Base-by-base conservation (phyloP, 148 eudicot genomes). In the Persicaria maculosa region DNA sequence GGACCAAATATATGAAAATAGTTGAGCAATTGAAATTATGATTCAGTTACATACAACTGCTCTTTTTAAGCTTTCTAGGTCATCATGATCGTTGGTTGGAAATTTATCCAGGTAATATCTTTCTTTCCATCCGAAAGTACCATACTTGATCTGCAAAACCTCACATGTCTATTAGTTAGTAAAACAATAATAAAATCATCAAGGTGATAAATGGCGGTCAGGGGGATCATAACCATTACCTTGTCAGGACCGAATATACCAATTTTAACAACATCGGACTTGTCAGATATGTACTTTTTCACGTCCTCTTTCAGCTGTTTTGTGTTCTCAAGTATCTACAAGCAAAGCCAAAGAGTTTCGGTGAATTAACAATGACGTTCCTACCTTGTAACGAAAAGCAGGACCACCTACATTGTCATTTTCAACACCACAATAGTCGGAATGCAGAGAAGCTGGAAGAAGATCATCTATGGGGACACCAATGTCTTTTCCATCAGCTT, bases 71-170 rank as follows among this genome's bases (percentile, higher is more conserved):
- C 61, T 16, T 54, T 81, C 88, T 2, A 74, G 59, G 0, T 81
- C 83, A 3, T 36, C 25, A 9, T 72, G 25, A 9, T 40, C 47
- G 2, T 74, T 53, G 14, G 68, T 78, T 20, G 44, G 71, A 74
- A 87, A 81, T 48, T 85, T 87, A 64, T 72, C 81, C 55, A 47
- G 73, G 69, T 87, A 87, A 15, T 83, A 85, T 61, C 90, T 80
- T 1, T 84, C 77, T 40, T 16, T 81, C 81, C 83, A 81, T 5
- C 86, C 88, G 2, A 58, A 31, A 0, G 67, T 4, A 17, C 85
- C 85, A 48, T 81, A 52, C 70, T 55, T 83, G 17, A 87, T 83
- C 90, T 85, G 78, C 3, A 31, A 58, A 15, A 65, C 40, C 73
- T 20, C 47, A 31, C 43, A 72, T 61, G 15, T 40, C 4, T 76